Base-by-base conservation (phyloP, 441 rosid species). In the Euphorbia corollata region DNA sequence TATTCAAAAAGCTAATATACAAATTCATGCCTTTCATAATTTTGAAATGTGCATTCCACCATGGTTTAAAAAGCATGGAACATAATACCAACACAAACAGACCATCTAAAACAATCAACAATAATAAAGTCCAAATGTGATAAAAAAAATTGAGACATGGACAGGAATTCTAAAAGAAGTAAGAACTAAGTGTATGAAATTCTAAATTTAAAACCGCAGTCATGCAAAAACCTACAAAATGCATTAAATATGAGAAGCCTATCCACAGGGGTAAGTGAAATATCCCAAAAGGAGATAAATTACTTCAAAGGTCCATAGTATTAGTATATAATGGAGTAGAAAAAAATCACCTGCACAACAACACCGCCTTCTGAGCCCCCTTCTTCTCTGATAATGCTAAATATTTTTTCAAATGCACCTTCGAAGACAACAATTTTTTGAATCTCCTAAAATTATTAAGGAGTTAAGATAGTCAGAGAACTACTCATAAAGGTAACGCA, bases 331-430 rank as follows among this genome's bases (percentile, higher is more conserved):
- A 59, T 67, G 43, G 54, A 43, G 56, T 23, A 15, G 59, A 51
- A 54, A 32, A 47, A 15, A 75, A 59, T 82, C 71, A 94, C 99
- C 98, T 94, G 99, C 78, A 94, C 99, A 69, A 94, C 97, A 55
- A 94, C 96, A 73, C 94, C 99, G 57, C 99, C 99, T 47, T 94
- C 99, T 62, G 99, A 84, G 20, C 90, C 98, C 23, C 99, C 99
- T 82, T 94, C 99, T 79, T 94, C 98, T 72, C 77, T 89, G 36
- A 94, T 84, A 67, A 94, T 94, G 77, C 97, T 86, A 80, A 91
- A 94, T 5, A 86, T 85, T 68, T 94, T 94, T 82, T 94, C 99
- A 36, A 36, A 36, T 36, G 41, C 41, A 36, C 41, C 41, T 36
- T 36, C 41, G 41, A 36, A 36, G 5, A 36, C 41, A 36, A 36